A percentile compares a stretch with the other conserved stretches of the same genome.
These are phyloP conservation scores for Mycena epipterygia DNA, from an alignment of 768 basidiomycete species.

Conservation along the genomic window DNA sequence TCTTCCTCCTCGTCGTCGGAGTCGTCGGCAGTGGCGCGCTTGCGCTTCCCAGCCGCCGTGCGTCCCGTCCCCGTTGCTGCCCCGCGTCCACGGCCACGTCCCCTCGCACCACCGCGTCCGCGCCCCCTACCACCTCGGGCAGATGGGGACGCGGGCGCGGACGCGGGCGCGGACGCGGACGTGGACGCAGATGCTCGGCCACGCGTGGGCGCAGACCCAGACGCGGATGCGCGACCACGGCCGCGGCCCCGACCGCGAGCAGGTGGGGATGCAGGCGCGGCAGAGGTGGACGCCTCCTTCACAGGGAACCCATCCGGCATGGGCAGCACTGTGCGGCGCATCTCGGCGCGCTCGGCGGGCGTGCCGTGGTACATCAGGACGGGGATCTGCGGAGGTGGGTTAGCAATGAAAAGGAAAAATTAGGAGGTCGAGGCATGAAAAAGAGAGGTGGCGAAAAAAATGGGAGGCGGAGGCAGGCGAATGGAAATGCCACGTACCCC, in stretches of 20 bases:
- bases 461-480: background rate
- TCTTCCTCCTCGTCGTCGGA: conserved; percentile 34
- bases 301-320: background rate
- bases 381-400: conserved; percentile 69
- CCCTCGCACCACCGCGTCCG: background rate
- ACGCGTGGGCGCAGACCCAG: no score
- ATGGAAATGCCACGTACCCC: conserved; percentile 56
- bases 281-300: background rate
- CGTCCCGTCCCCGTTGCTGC: conserved; percentile 29
- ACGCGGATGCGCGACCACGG: no score
- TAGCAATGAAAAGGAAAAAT: background rate
- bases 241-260: no score
- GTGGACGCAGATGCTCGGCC: no score
- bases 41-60: conserved; percentile 39
- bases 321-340: conserved; percentile 62
- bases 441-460: background rate
- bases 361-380: conserved; percentile 93
- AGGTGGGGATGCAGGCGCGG: no score
- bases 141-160: background rate
- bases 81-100: background rate
- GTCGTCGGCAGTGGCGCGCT: conserved; percentile 23
- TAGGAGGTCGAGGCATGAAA: no score
- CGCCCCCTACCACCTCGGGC: background rate
- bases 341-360: conserved; percentile 82
- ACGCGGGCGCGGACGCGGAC: background rate